Evolutionary conservation across 164 flowering plant species (phyloP), one percentile per base, ranked within the genome.

Genomic region (Chimonanthus praecox): DNA sequence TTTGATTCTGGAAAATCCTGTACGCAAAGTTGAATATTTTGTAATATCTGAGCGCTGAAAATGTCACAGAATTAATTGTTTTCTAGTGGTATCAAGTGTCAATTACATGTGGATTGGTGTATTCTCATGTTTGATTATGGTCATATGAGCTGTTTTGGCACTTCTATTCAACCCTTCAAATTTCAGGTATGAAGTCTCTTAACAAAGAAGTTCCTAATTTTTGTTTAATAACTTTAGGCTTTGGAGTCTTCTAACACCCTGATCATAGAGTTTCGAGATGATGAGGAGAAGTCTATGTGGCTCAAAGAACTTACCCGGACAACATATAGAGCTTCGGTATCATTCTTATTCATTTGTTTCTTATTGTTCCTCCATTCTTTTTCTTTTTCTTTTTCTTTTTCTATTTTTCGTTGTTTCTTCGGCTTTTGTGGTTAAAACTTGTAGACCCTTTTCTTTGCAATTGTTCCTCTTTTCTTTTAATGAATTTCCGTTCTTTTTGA

Each of bases 251-350:
- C 93, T 71, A 89, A 87, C 76, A 90, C 97, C 6, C 85, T 90
- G 89, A 77, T 94, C 68, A 75, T 96, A 50, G 90, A 92, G 79
- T 90, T 94, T 73, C 86, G 51, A 61, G 85, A 86, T 73, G 91
- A 88, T 73, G 85, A 82, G 74, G 92, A 88, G 80, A 94, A 92
- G 83, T 76, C 84, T 48, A 73, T 74, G 54, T 96, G 99, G 99
- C 77, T 90, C 68, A 92, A 87, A 75, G 91, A 87, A 78, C 98
- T 96, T 76, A 74, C 80, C 54, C 88, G 84, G 77, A 94, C 97
- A 66, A 94, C 93, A 49, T 96, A 94, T 80, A 89, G 83, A 82
- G 97, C 98, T 77, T 94, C 99, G 75, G 99, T 94, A 87, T 70
- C 54, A 33, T 33, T 18, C 46, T 68, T 58, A 46, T 7, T 67